Conservation (phyloP, 2,329 filamentous ascomycete genomes). For the Cercospora brassicicola region DNA sequence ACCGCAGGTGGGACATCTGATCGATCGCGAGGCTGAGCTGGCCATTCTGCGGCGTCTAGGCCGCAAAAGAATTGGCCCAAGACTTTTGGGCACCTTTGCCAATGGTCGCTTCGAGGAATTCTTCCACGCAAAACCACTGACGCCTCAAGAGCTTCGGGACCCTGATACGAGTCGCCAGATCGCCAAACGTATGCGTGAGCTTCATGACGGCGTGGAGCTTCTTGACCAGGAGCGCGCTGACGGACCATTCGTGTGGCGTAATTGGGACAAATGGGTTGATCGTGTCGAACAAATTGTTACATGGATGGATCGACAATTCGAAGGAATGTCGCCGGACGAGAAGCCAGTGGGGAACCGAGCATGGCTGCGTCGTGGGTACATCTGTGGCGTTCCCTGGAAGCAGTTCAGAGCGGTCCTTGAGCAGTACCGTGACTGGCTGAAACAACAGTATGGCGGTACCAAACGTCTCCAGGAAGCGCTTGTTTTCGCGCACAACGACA, state of each 20-base stretch:
- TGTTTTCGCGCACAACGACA: slow-evolving; percentile 97
- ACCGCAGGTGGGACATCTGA: slow-evolving; percentile 90
- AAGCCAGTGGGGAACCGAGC: slow-evolving; percentile 48
- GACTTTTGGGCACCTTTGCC: slow-evolving; percentile 83
- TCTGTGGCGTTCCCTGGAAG: slow-evolving; percentile 82
- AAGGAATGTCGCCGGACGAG: slow-evolving; percentile 44
- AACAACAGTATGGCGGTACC: slow-evolving; percentile 67
- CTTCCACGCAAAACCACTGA: slow-evolving; percentile 80
- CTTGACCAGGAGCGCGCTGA: slow-evolving; percentile 72
- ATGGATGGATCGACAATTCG: slow-evolving; percentile 63
- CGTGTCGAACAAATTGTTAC: slow-evolving; percentile 62
- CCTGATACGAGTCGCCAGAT: slow-evolving; percentile 87
- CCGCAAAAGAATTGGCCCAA: slow-evolving; percentile 88
- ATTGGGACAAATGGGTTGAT: slow-evolving; percentile 90
- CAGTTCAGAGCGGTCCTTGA: slow-evolving; percentile 72
- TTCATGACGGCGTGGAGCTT: slow-evolving; percentile 90
- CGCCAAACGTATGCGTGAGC: slow-evolving; percentile 93
- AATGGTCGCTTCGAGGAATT: slow-evolving; percentile 97
- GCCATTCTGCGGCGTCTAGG: slow-evolving; percentile 81
- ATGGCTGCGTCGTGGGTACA: slow-evolving; percentile 72
- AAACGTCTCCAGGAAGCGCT: slow-evolving; percentile 70
- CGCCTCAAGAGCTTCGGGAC: slow-evolving; percentile 71
- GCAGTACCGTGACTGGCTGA: slow-evolving; percentile 74
- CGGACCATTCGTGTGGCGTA: slow-evolving; percentile 82
- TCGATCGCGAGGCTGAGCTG: slow-evolving; percentile 88